Percentiles rank a stretch among this genome's conserved stretches.
Conservation (phyloP, 2,329 filamentous ascomycete genomes). For the Hypomyces perniciosus region DNA sequence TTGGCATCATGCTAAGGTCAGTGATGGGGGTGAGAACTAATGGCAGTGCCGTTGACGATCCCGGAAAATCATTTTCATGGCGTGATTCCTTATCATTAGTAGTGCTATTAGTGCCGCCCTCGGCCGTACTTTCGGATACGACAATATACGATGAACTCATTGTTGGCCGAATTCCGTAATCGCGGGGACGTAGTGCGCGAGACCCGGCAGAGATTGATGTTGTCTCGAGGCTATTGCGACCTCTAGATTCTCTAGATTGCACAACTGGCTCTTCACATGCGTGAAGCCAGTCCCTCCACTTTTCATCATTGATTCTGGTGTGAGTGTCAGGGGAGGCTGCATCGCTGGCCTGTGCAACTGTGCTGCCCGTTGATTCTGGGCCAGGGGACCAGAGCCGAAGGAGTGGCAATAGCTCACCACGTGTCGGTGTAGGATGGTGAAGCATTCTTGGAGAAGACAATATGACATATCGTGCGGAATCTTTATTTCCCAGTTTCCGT, state of each 20-base stretch:
- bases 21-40: no score
- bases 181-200: no score
- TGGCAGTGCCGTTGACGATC: no score
- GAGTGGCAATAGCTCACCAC: conserved; percentile 6
- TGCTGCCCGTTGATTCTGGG: conserved; percentile 1
- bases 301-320: not conserved
- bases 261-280: not conserved
- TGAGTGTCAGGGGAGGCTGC: not conserved
- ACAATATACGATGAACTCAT: no score
- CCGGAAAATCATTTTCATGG: no score
- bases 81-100: no score
- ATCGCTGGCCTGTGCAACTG: conserved; percentile 3
- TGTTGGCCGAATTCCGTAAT: no score
- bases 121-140: no score
- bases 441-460: conserved; percentile 2
- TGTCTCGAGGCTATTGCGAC: not conserved
- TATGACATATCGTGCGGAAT: not conserved
- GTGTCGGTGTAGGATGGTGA: conserved; percentile 22
- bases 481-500: not conserved
- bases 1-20: no score
- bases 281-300: not conserved
- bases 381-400: conserved; percentile 4
- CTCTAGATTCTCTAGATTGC: not conserved
- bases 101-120: no score
- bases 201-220: not conserved